Conservation (phyloP, 2,329 filamentous ascomycete genomes). For the Botrytis tulipae region DNA sequence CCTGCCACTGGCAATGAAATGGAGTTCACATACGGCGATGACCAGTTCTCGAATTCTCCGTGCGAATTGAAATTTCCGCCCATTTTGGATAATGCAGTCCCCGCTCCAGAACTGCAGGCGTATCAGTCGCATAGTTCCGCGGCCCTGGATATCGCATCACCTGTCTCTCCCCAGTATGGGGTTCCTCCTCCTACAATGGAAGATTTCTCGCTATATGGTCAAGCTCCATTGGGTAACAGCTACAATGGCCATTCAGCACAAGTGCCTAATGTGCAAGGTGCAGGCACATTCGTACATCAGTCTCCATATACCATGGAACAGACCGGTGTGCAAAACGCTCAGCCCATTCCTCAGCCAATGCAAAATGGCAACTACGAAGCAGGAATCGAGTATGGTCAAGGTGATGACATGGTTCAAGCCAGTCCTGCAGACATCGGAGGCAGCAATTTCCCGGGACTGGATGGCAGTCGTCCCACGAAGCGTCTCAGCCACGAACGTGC, state of each 20-base stretch:
- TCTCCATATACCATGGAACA: fast-evolving
- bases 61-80: background rate
- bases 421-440: background rate
- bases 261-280: fast-evolving
- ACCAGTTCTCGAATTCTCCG: fast-evolving
- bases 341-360: background rate
- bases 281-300: too few species aligned
- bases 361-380: background rate
- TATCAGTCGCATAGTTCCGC: background rate
- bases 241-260: background rate
- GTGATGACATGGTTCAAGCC: background rate
- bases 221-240: background rate
- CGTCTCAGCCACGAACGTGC: background rate
- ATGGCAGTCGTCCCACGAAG: background rate
- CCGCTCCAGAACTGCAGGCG: background rate
- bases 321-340: fast-evolving
- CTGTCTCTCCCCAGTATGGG: background rate
- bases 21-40: background rate
- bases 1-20: background rate
- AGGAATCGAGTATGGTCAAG: background rate
- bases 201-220: too few species aligned
- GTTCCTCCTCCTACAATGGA: background rate
- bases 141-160: background rate
- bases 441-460: fast-evolving
- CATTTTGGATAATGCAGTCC: fast-evolving